phyloP scores from a whole-genome alignment of 306 rosid species.

The Leucaena leucocephala region DNA sequence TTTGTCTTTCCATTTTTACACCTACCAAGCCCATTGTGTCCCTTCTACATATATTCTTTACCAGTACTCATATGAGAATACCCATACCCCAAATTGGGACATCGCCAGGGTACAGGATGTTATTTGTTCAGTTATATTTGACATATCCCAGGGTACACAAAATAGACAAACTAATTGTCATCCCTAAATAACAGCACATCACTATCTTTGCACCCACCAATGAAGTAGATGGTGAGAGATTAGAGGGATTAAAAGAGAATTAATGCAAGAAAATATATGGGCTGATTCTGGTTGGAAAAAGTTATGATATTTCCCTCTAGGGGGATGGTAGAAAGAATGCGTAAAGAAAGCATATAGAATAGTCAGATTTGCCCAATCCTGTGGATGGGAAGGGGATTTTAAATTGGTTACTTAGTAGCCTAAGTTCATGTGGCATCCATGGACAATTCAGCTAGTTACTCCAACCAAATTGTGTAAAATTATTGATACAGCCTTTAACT shows the following conservation, averaged over 20 bases:
- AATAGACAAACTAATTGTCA: not conserved
- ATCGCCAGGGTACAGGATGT: no score
- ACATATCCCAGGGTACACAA: not conserved
- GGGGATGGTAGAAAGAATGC: not conserved
- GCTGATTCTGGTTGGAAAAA: not conserved
- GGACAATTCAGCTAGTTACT: not conserved
- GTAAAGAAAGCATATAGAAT: not conserved
- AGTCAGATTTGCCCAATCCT: not conserved
- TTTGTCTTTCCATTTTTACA: not conserved
- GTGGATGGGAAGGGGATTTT: not conserved
- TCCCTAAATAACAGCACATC: slow-evolving; percentile 1
- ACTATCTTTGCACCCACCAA: not conserved
- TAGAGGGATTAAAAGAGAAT: not conserved
- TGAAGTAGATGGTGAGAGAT: not conserved
- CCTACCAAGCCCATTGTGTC: not conserved
- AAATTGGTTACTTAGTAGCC: not conserved
- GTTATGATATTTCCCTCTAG: not conserved
- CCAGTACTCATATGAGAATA: not conserved
- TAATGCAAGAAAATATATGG: not conserved
- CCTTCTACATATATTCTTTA: not conserved
- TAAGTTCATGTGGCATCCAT: not conserved
- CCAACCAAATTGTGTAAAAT: no score
- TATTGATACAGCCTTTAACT: no score
- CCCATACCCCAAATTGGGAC: no score
- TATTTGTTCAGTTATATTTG: not conserved